Evolutionary conservation across 2,329 filamentous ascomycete genomes (phyloP).

Genomic region (Clarireedia hainanense): DNA sequence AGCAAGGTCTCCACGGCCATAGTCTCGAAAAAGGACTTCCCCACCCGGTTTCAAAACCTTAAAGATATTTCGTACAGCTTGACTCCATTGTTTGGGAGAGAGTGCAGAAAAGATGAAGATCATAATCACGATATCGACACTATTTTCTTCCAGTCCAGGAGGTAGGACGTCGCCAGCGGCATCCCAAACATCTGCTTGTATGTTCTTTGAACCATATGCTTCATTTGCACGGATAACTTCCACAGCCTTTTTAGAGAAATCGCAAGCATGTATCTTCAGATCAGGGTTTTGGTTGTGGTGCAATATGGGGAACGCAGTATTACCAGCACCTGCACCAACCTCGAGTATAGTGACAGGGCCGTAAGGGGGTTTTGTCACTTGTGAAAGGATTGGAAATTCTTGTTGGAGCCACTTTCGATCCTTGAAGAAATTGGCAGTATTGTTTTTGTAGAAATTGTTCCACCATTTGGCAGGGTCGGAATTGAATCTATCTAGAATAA

Average conservation of each 20-base stretch:
- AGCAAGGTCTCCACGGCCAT: conserved; percentile 88
- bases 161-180: conserved; percentile 66
- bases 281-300: conserved; percentile 73
- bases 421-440: conserved; percentile 97
- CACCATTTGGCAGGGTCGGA: conserved; percentile 89
- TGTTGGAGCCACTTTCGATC: conserved; percentile 95
- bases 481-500: conserved; percentile 67
- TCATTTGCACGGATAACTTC: conserved; percentile 81
- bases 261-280: conserved; percentile 84
- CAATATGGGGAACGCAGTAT: conserved; percentile 89
- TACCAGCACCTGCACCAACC: conserved; percentile 90
- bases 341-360: conserved; percentile 71
- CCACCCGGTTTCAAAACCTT: conserved; percentile 83
- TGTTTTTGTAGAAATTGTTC: conserved; percentile 98
- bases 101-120: conserved; percentile 97
- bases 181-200: conserved; percentile 95
- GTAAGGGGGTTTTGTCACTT: conserved; percentile 62
- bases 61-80: conserved; percentile 74
- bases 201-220: conserved; percentile 61
- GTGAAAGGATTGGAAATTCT: conserved; percentile 83
- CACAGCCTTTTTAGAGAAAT: conserved; percentile 93
- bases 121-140: conserved; percentile 85
- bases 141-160: conserved; percentile 66
- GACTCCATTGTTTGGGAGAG: conserved; percentile 74
- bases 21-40: conserved; percentile 92